A percentile compares a stretch with the other conserved stretches of the same genome.
Evolutionary conservation across 2,329 filamentous ascomycete species (phyloP).

Genomic region (Fusarium nelsonii): DNA sequence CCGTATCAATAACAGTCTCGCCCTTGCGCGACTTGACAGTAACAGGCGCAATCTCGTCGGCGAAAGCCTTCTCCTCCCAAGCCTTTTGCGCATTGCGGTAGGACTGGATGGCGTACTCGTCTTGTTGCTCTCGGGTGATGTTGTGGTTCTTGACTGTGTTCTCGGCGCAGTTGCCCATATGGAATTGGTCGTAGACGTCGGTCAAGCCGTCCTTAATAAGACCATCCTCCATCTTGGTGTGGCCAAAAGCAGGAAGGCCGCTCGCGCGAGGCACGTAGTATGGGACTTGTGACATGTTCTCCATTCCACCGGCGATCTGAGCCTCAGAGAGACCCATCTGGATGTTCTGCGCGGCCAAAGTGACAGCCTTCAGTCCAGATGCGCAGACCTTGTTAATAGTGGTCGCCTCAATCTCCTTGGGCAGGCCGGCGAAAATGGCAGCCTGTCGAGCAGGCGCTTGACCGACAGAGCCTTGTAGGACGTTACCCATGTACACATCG

Average conservation of each 20-base stretch:
- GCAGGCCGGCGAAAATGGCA: slow-evolving; percentile 85
- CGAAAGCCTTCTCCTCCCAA: slow-evolving; percentile 85
- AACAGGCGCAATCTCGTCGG: slow-evolving; percentile 90
- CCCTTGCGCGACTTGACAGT: slow-evolving; percentile 88
- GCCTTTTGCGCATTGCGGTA: slow-evolving; percentile 92
- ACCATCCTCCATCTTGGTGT: slow-evolving; percentile 89
- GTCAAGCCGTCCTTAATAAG: slow-evolving; percentile 94
- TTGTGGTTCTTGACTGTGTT: slow-evolving; percentile 89
- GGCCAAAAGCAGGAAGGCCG: slow-evolving; percentile 85
- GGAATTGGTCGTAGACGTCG: slow-evolving; percentile 96
- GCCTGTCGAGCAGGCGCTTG: slow-evolving; percentile 95
- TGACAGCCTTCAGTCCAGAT: slow-evolving; percentile 92
- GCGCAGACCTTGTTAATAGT: slow-evolving; percentile 99
- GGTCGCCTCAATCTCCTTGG: slow-evolving; percentile 83
- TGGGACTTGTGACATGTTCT: slow-evolving; percentile 95
- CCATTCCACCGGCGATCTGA: slow-evolving; percentile 95
- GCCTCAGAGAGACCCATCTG: slow-evolving; percentile 90
- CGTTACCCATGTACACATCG: slow-evolving; percentile 98
- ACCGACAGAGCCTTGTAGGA: slow-evolving; percentile 84
- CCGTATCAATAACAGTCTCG: slow-evolving; percentile 80
- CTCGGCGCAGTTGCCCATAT: slow-evolving; percentile 98
- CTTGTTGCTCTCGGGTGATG: slow-evolving; percentile 87
- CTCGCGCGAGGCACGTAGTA: slow-evolving; percentile 90
- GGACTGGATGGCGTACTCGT: slow-evolving; percentile 88
- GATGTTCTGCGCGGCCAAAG: slow-evolving; percentile 91